A percentile compares a stretch with the other conserved stretches of the same genome.
Evolutionary conservation across 306 rosid species (phyloP).

Genomic region (Glycine latifolia): DNA sequence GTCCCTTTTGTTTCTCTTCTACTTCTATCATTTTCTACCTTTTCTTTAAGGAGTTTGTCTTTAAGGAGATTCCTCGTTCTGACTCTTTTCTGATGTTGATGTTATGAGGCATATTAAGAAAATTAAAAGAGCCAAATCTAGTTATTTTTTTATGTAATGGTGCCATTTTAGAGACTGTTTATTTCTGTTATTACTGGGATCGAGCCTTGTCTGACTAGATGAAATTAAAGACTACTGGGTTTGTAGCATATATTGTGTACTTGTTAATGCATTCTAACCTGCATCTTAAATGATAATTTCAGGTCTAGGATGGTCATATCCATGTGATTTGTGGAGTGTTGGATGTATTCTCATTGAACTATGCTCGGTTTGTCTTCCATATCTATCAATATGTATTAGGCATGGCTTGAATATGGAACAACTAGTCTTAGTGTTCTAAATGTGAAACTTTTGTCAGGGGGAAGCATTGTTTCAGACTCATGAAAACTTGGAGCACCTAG

Average conservation of each 20-base stretch:
- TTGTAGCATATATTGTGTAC: slow-evolving; percentile 24
- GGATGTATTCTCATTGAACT: slow-evolving; percentile 91
- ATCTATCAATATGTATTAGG: slow-evolving; percentile 35
- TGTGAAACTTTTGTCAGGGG: slow-evolving; percentile 66
- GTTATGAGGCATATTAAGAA: neutral
- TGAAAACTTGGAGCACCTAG: slow-evolving; percentile 95
- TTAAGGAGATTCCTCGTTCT: neutral
- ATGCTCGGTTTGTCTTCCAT: slow-evolving; percentile 66
- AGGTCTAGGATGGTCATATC: slow-evolving; percentile 95
- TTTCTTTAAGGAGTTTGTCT: neutral
- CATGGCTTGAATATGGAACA: slow-evolving; percentile 41
- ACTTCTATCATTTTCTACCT: slow-evolving; percentile 18
- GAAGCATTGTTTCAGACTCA: slow-evolving; percentile 92
- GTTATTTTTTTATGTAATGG: slow-evolving; percentile 11
- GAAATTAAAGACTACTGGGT: neutral
- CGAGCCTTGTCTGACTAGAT: neutral
- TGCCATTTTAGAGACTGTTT: slow-evolving; percentile 33
- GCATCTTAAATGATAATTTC: slow-evolving; percentile 46
- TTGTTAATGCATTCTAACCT: slow-evolving; percentile 44
- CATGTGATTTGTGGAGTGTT: slow-evolving; percentile 92
- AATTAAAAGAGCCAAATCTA: slow-evolving; percentile 9
- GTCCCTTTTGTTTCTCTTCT: neutral
- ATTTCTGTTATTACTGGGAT: slow-evolving; percentile 14
- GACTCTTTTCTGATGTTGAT: neutral
- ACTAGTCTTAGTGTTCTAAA: slow-evolving; percentile 44